These are phyloP conservation scores for Paxillus ammoniavirescens DNA, from an alignment of 768 basidiomycete genomes.

Conservation along the genomic window DNA sequence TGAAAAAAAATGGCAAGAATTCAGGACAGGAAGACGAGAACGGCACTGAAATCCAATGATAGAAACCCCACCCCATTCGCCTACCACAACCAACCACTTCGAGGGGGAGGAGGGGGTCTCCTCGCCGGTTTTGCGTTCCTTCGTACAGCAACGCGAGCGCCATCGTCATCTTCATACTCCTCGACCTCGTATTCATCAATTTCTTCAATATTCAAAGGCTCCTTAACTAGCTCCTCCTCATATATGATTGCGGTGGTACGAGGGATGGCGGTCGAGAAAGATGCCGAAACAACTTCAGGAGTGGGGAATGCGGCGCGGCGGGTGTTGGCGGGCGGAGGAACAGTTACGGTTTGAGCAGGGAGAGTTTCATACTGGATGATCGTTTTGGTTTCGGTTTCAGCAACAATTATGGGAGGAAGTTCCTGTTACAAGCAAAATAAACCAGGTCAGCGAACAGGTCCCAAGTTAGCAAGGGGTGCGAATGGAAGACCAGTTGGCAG, in stretches of 20 bases:
- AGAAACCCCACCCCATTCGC: conserved; percentile 3
- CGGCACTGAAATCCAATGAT: conserved; percentile 35
- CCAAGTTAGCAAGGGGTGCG: conserved; percentile 16
- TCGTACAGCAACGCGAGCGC: conserved; percentile 38
- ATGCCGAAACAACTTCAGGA: conserved; percentile 60
- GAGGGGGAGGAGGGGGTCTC: conserved; percentile 47
- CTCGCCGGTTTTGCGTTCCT: conserved; percentile 45
- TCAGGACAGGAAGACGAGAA: conserved; percentile 12
- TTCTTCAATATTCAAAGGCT: conserved; percentile 36
- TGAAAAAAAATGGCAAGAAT: conserved; percentile 25
- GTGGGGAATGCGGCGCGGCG: conserved; percentile 72
- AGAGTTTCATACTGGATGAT: conserved; percentile 49
- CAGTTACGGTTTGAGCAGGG: conserved; percentile 61
- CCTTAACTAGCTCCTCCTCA: conserved; percentile 52
- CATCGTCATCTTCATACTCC: conserved; percentile 44
- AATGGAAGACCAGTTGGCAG: conserved; percentile 38
- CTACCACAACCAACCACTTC: conserved; percentile 58
- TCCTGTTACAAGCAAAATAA: conserved; percentile 35
- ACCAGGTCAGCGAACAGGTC: conserved; percentile 33
- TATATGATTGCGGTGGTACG: conserved; percentile 72
- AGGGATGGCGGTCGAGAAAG: conserved; percentile 60
- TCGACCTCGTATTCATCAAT: conserved; percentile 35
- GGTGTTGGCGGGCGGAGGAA: conserved; percentile 77
- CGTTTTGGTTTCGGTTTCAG: conserved; percentile 64
- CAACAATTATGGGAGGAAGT: conserved; percentile 37